A percentile compares a stretch with the other conserved stretches of the same genome.
phyloP scores from a whole-genome alignment of 208 protist genomes.

The Trypanosoma grayi region DNA sequence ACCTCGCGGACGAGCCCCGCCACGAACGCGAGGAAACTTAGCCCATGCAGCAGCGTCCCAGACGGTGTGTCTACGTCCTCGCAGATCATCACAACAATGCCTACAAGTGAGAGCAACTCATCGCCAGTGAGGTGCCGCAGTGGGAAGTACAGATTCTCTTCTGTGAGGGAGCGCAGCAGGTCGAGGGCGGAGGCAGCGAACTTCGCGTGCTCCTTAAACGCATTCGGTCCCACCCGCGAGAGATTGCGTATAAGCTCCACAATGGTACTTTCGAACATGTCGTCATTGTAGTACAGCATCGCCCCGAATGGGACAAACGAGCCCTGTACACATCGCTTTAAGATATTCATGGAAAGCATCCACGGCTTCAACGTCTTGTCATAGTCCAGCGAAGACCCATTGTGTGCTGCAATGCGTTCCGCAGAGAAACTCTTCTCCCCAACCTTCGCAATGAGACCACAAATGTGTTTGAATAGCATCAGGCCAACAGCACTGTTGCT shows the following conservation, averaged over 20 bases:
- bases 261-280: conserved; percentile 75
- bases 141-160: conserved; percentile 68
- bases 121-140: conserved; percentile 51
- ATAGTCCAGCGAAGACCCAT: conserved; percentile 34
- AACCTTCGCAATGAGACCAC: conserved; percentile 48
- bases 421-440: conserved; percentile 63
- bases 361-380: conserved; percentile 80
- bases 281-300: conserved; percentile 83
- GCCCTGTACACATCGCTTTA: conserved; percentile 58
- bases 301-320: conserved; percentile 78
- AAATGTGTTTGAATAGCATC: conserved; percentile 75
- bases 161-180: conserved; percentile 59
- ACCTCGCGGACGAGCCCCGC: conserved; percentile 67
- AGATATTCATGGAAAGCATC: conserved; percentile 55
- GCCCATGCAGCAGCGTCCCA: conserved; percentile 47
- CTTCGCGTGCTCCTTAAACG: conserved; percentile 75
- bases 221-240: conserved; percentile 41
- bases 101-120: conserved; percentile 59
- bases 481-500: conserved; percentile 62
- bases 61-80: conserved; percentile 66
- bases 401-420: conserved; percentile 49
- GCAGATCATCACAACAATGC: conserved; percentile 52
- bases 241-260: conserved; percentile 68
- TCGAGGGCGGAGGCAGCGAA: conserved; percentile 50
- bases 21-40: conserved; percentile 79